Base-by-base conservation (phyloP, 768 basidiomycete species). In the Auriculariales sp. region DNA sequence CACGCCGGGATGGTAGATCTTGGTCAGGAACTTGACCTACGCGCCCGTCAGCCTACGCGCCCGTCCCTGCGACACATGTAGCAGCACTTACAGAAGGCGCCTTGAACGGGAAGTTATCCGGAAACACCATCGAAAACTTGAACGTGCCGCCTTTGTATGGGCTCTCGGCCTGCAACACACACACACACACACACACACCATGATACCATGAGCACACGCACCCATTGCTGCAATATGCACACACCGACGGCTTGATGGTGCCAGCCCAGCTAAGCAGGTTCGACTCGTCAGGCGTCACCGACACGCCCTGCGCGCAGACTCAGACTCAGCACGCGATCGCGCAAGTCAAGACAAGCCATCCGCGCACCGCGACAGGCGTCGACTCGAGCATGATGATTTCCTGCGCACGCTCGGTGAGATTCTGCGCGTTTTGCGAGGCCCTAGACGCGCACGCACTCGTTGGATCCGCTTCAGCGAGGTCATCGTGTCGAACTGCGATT, bases 1-100 rank as follows among this genome's bases (percentile, higher is more conserved):
- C 62, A 91, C 84, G 31, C 89, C 88, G 25, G 88, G 88, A 63
- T 91, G 88, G 61, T 91, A 91, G 42, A 91, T 82, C 72, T 80
- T 89, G 49, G 88, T 91, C 33, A 70, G 77, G 64, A 91, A 90
- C 31, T 75, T 78, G 34, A 91, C 84, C 87, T 90, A 57, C 56
- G 27, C 48, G 33, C 31, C 25, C 30, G 28, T 27, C 10, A 39
- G 46, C 24, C 10, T 49, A 48, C 34, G 47, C 29, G 34, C 25
- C 31, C 36, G 27, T 47, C n/a, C n/a, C n/a, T n/a, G n/a, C n/a
- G n/a, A 46, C 10, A 33, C n/a, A n/a, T n/a, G 29, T 19, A 27
- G 46, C 4, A 36, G 52, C 12, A 53, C 70, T 56, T 65, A 88
- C 86, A 51, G 72, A 71, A 31, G 88, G 88, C 3, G 89, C 77